phyloP scores from a whole-genome alignment of 805 yeast species.

The Yamadazyma scolyti region DNA sequence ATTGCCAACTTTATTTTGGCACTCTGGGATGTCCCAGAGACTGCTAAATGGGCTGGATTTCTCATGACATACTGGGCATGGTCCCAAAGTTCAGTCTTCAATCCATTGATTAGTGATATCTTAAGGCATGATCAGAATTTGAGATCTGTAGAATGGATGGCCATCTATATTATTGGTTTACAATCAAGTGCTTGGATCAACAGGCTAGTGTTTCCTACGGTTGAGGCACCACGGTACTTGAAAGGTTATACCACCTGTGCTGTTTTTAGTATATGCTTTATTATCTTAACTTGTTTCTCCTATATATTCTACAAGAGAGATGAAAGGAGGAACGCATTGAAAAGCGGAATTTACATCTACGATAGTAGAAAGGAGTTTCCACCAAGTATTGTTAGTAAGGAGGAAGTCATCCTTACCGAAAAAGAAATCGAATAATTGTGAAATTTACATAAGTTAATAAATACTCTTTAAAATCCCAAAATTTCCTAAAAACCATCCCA shows the following conservation, averaged over 20 bases:
- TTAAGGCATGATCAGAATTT: conserved; percentile 17
- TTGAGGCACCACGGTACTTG: conserved; percentile 47
- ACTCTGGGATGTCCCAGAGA: conserved; percentile 16
- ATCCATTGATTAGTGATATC: conserved; percentile 17
- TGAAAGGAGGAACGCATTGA: conserved; percentile 42
- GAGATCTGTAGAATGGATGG: conserved; percentile 18
- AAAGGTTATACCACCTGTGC: conserved; percentile 48
- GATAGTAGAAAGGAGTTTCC: conserved; percentile 21
- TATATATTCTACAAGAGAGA: conserved; percentile 46
- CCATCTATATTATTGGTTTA: conserved; percentile 15
- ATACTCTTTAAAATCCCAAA: too few species aligned
- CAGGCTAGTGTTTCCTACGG: conserved; percentile 43
- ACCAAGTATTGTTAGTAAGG: conserved; percentile 1
- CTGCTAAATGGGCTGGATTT: conserved; percentile 19
- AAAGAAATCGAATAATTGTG: too few species aligned
- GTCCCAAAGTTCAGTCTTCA: conserved; percentile 18
- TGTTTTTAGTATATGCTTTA: conserved; percentile 29
- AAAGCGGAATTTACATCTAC: conserved; percentile 48
- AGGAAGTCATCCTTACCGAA: too few species aligned
- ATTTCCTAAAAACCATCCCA: too few species aligned
- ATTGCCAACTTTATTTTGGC: conserved; percentile 16
- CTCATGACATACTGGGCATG: conserved; percentile 17
- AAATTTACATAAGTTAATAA: too few species aligned
- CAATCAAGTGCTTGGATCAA: conserved; percentile 32
- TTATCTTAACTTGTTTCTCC: conserved; percentile 18